Base-by-base conservation (phyloP, 106 monocot species). In the Dioscorea dumetorum region DNA sequence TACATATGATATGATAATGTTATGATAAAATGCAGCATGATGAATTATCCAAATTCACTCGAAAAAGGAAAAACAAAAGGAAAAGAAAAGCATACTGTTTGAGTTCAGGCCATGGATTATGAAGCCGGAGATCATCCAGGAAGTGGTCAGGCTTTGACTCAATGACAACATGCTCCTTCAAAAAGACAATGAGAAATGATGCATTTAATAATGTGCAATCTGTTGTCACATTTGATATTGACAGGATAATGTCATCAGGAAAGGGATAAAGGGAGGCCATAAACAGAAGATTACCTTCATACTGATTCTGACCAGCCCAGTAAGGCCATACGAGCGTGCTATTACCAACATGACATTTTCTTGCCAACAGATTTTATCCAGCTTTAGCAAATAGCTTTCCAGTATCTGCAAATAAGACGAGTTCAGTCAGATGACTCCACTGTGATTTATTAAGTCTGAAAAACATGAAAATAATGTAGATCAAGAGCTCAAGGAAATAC, bases 121-220 rank as follows among this genome's bases (percentile, higher is more conserved):
- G 80, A 70, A 99, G 85, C 11, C 93, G 80, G 49, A 99, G 82
- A 69, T 99, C 97, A 81, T 92, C 97, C 50, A 99, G 52, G 73
- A 99, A 93, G 75, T 99, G 97, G 59, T 99, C 97, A 60, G 92
- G 97, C 62, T 99, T 99, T 72, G 97, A 85, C 62, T 99, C 97
- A 49, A 99, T 80, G 18, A 99, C 85, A 62, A 20, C 71, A 57
- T 99, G 92, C 67, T 99, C 97, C 97, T 99, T 67, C 22, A 50
- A 68, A 68, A 33, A 62, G 33, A 61, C 49, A 33, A 16, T 24
- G 49, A 34, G 24, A n/a, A 41, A 41, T 41, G 0, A 41, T 41
- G 10, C 10, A 41, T 41, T 41, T 41, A 41, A 41, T 41, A 6
- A 41, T 41, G 41, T 41, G 41, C 41, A 41, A 3, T 41, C 41